These are phyloP conservation scores for Pyrenophora teres DNA, from an alignment of 2,329 filamentous ascomycete species.

Conservation along the genomic window DNA sequence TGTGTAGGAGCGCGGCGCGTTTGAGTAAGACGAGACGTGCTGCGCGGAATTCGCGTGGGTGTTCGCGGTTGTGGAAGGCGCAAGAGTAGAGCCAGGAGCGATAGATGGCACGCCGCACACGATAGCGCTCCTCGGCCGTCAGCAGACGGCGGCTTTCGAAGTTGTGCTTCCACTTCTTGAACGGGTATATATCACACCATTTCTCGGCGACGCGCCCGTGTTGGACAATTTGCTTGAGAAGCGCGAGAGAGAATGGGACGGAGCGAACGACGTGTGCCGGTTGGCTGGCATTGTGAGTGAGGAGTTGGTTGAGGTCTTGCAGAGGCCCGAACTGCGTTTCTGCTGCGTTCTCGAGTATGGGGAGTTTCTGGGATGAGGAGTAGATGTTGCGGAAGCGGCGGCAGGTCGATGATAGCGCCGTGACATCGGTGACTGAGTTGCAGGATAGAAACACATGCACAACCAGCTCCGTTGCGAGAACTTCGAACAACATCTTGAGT, in stretches of 20 bases:
- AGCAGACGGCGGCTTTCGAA: slow-evolving; percentile 61
- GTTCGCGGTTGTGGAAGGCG: slow-evolving; percentile 61
- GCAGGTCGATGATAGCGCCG: slow-evolving; percentile 60
- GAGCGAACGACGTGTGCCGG: slow-evolving; percentile 59
- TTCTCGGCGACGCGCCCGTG: slow-evolving; percentile 60
- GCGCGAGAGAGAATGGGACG: slow-evolving; percentile 59
- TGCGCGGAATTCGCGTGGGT: slow-evolving; percentile 57
- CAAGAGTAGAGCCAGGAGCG: slow-evolving; percentile 64
- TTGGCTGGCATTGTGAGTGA: slow-evolving; percentile 65
- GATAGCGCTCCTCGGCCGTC: slow-evolving; percentile 54
- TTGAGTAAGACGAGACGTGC: slow-evolving; percentile 54
- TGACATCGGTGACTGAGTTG: slow-evolving; percentile 57
- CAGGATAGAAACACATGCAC: slow-evolving; percentile 61
- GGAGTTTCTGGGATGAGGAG: slow-evolving; percentile 58
- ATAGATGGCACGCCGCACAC: slow-evolving; percentile 62
- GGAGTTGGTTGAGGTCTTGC: slow-evolving; percentile 62
- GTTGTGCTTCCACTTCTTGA: slow-evolving; percentile 66
- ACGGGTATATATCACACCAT: slow-evolving; percentile 66
- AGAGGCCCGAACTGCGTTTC: slow-evolving; percentile 63
- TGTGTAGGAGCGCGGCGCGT: slow-evolving; percentile 62
- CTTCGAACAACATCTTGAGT: slow-evolving; percentile 58
- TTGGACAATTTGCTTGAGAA: slow-evolving; percentile 61
- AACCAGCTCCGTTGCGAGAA: slow-evolving; percentile 63
- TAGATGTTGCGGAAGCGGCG: slow-evolving; percentile 60
- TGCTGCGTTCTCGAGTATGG: slow-evolving; percentile 59